Base-by-base conservation (phyloP, 2,329 filamentous ascomycete genomes). In the Fusarium buharicum region DNA sequence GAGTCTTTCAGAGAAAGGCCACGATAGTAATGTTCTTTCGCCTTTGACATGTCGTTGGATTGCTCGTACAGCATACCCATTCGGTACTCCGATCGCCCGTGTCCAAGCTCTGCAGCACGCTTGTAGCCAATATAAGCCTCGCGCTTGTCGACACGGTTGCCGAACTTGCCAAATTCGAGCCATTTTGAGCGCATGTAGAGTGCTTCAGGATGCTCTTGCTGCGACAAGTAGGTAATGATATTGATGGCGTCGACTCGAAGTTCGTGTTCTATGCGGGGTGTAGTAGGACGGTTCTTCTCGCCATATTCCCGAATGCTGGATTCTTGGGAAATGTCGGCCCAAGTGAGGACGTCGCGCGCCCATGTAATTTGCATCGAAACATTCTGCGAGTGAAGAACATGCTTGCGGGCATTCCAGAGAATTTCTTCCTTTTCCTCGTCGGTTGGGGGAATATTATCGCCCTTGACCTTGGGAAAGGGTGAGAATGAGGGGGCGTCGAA, bases 51-150 rank as follows among this genome's bases (percentile, higher is more conserved):
- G 72, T 99, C 94, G 72, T 96, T 96, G 5, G 93, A 94, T 74
- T 91, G 93, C 78, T 99, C 95, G 74, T 93, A 98, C 54, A 97
- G 90, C 94, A 98, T 99, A 62, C 95, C 95, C 79, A 99, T 96
- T 41, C 95, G 88, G 76, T 99, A 99, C 76, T 98, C 92, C 17
- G 95, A 93, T 68, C 95, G 85, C 18, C 90, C 87, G 77, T 93
- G 96, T 55, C 92, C 92, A 69, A 91, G 88, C 69, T 93, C 90
- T 27, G 92, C 90, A n/a, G 95, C 91, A 70, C 89, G 84, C 61
- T 88, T 87, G 78, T 98, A 99, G 70, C 90, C 91, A 59, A 88
- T 79, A 74, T 96, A 98, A 8, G 95, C 94, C 78, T 97, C 94
- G 71, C 94, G 93, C 79, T 96, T 97, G 80, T 99, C 95, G 58